phyloP scores from a whole-genome alignment of 2,329 filamentous ascomycete species.

The Pyrenophora graminea region DNA sequence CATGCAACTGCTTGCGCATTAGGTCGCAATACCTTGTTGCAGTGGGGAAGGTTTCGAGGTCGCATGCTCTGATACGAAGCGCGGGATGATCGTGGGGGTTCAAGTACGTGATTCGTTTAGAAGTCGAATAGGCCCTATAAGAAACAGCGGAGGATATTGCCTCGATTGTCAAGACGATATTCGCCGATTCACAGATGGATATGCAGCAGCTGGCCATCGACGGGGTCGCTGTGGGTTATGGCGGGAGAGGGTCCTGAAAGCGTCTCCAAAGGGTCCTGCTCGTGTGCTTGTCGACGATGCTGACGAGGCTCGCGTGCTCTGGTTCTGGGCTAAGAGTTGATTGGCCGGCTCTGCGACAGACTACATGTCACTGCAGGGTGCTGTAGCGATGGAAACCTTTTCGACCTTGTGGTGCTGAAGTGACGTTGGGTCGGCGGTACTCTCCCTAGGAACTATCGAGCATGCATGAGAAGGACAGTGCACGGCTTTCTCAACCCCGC shows the following conservation, averaged over 20 bases:
- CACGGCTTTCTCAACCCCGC: too few species aligned
- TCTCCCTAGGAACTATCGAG: neutral
- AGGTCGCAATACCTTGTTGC: slow-evolving; percentile 12
- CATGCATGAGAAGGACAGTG: too few species aligned
- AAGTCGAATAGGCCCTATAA: slow-evolving; percentile 17
- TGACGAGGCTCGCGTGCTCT: slow-evolving; percentile 25
- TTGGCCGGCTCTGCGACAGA: slow-evolving; percentile 13
- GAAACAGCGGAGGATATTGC: slow-evolving; percentile 14
- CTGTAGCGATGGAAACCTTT: slow-evolving; percentile 2
- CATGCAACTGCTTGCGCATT: slow-evolving; percentile 8
- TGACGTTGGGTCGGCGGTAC: slow-evolving; percentile 3
- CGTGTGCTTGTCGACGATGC: slow-evolving; percentile 24
- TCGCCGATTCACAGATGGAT: slow-evolving; percentile 22
- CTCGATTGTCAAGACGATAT: slow-evolving; percentile 12
- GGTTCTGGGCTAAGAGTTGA: slow-evolving; percentile 11
- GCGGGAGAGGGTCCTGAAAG: slow-evolving; percentile 1
- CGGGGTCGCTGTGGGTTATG: slow-evolving; percentile 16
- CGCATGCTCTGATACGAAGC: slow-evolving; percentile 22
- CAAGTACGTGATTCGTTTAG: slow-evolving; percentile 38
- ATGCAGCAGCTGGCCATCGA: slow-evolving; percentile 13
- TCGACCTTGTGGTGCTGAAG: neutral
- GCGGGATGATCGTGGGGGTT: slow-evolving; percentile 32
- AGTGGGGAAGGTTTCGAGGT: slow-evolving; percentile 9
- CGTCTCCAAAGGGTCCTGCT: slow-evolving; percentile 21
- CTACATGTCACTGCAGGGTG: slow-evolving; percentile 8